Conservation (phyloP, 495 filamentous ascomycete genomes). For the Penicillium lagena region DNA sequence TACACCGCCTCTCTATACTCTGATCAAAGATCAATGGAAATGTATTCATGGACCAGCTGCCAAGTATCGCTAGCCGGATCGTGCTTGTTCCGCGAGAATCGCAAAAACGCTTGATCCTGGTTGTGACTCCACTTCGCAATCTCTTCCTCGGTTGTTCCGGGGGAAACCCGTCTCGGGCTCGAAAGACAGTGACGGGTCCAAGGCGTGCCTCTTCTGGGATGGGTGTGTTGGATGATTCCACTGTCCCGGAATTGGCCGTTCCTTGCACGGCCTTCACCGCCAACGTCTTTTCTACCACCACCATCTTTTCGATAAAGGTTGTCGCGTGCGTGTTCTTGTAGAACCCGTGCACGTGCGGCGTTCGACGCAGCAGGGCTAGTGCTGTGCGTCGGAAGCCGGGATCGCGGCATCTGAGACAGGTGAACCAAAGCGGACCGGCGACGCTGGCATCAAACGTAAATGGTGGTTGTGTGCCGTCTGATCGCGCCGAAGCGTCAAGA, state of each 20-base stretch:
- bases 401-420: conserved; percentile 23
- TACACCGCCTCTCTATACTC: too few relatives aligned
- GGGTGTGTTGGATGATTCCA: not conserved
- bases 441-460: conserved; percentile 27
- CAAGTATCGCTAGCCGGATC: conserved; percentile 9
- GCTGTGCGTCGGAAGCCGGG: conserved; percentile 18
- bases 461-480: conserved; percentile 19
- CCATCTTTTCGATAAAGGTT: conserved; percentile 8
- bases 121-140: conserved; percentile 8
- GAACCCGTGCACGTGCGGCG: conserved; percentile 20
- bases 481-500: conserved; percentile 4
- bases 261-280: not conserved
- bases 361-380: conserved; percentile 13
- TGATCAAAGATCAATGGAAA: conserved; percentile 1
- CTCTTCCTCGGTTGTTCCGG: conserved; percentile 9
- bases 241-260: not conserved
- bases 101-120: conserved; percentile 12
- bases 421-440: conserved; percentile 18
- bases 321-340: conserved; percentile 12
- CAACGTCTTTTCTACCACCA: conserved; percentile 8
- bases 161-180: conserved; percentile 15
- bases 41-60: conserved; percentile 8
- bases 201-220: conserved; percentile 28
- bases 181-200: conserved; percentile 16
- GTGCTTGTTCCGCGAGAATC: conserved; percentile 14